Percentiles rank a stretch among this genome's conserved stretches.
These are phyloP conservation scores for Colletotrichum eleusines DNA, from an alignment of 2,329 filamentous ascomycete genomes.

Conservation along the genomic window DNA sequence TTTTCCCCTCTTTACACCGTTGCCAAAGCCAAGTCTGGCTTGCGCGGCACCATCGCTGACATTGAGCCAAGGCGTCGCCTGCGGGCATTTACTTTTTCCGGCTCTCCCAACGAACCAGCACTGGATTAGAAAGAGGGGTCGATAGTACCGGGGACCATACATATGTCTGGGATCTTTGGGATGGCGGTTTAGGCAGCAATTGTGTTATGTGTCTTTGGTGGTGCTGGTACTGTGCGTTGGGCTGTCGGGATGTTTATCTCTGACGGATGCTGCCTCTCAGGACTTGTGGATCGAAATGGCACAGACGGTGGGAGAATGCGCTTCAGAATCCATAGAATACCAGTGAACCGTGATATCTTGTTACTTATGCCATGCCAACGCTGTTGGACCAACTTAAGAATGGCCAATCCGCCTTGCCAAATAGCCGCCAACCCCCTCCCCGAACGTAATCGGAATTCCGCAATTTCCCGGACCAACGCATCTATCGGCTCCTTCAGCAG, in stretches of 20 bases:
- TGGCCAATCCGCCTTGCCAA: not conserved
- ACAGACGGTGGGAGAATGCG: not conserved
- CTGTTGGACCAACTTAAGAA: no score
- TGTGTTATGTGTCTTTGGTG: not conserved
- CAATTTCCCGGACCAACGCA: not conserved
- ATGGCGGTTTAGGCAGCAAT: constrained; percentile 12
- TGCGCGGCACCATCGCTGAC: not conserved
- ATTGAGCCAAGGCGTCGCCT: not conserved
- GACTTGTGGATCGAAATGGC: no score
- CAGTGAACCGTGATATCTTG: not conserved
- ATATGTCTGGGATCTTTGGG: no score
- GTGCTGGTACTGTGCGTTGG: not conserved
- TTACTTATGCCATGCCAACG: not conserved
- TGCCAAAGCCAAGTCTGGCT: not conserved
- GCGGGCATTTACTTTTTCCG: constrained; percentile 1
- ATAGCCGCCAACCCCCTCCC: not conserved
- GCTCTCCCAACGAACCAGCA: constrained; percentile 2
- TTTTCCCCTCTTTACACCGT: no score
- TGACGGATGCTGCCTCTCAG: not conserved
- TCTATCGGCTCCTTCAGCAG: not conserved
- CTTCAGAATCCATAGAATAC: fast-evolving
- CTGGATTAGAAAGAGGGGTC: not conserved
- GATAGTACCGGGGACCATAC: not conserved
- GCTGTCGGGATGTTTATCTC: not conserved
- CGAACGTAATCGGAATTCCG: not conserved